Base-by-base conservation (phyloP, 441 rosid genomes). In the Erysimum pusillum region DNA sequence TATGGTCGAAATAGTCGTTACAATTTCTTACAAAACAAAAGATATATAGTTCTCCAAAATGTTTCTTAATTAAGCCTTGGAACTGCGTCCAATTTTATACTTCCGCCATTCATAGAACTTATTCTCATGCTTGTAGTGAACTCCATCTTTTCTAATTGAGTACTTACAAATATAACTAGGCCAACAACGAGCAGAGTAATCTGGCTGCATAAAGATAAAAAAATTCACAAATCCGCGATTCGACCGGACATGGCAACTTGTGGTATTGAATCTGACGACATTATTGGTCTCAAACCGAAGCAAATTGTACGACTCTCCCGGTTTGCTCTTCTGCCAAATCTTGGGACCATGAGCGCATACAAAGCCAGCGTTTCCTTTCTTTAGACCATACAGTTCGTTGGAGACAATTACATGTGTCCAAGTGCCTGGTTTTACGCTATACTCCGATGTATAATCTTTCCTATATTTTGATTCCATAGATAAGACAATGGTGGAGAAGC, bases 361-460 rank as follows among this genome's bases (percentile, higher is more conserved):
- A 34, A 77, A 77, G 5, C 80, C 76, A 58, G 73, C 76, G 72
- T 71, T 64, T 64, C 76, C 76, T 31, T 48, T 71, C 68, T 65
- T 64, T 4, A 77, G 54, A 64, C 48, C 76, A 31, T 58, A 12
- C 4, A 77, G 2, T 8, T 77, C 80, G 39, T 77, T 77, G 9
- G 72, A 18, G 48, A 77, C 32, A 18, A 77, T 14, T 2, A 77
- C 20, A 14, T 15, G 46, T 58, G 71, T 67, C 39, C 65, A 32
- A 4, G 73, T 77, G 61, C 67, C 12, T 77, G 76, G 67, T 36
- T 17, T 15, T 57, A 71, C 20, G 20, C 4, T 3, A 57, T 0
- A 71, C 34, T 77, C 76, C 1, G 60, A 9, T 48, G 18, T 57
- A 18, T 71, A 65, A 58, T 22, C 39, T 58, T 48, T 77, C 6